Percentiles rank a stretch among this genome's conserved stretches.
These are phyloP conservation scores for Colletotrichum neosansevieriae DNA, from an alignment of 2,329 filamentous ascomycete species.

Conservation along the genomic window DNA sequence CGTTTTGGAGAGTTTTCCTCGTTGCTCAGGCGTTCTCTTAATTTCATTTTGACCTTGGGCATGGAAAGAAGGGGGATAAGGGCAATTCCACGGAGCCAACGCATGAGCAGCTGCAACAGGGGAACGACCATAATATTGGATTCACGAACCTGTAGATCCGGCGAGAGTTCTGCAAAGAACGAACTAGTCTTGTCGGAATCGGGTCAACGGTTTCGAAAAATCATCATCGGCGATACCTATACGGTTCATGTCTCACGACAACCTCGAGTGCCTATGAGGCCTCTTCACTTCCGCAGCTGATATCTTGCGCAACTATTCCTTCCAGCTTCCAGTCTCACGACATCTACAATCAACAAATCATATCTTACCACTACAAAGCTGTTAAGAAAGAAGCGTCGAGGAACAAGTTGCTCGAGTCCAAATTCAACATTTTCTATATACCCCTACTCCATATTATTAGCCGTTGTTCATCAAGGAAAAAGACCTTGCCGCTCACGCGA, in stretches of 20 bases:
- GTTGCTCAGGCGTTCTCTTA: conserved; percentile 25
- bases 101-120: conserved; percentile 22
- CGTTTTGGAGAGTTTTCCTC: neutral
- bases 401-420: neutral
- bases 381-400: neutral
- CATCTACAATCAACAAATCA: conserved; percentile 18
- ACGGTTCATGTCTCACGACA: conserved; percentile 40
- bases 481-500: conserved; percentile 50
- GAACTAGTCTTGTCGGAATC: conserved; percentile 20
- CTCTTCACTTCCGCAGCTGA: neutral
- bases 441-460: conserved; percentile 39
- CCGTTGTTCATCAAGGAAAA: conserved; percentile 39
- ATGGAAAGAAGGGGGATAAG: neutral
- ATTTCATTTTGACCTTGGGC: conserved; percentile 23
- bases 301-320: neutral
- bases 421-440: conserved; percentile 33
- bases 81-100: neutral
- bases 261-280: neutral
- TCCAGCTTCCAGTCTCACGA: conserved; percentile 27
- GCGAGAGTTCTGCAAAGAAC: conserved; percentile 40
- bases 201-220: conserved; percentile 24
- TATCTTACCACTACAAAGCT: conserved; percentile 32
- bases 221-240: conserved; percentile 29
- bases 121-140: conserved; percentile 29
- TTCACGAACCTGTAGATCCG: conserved; percentile 32